These are phyloP conservation scores for Pestalotiopsis sp. DNA, from an alignment of 2,329 filamentous ascomycete species.

Conservation along the genomic window DNA sequence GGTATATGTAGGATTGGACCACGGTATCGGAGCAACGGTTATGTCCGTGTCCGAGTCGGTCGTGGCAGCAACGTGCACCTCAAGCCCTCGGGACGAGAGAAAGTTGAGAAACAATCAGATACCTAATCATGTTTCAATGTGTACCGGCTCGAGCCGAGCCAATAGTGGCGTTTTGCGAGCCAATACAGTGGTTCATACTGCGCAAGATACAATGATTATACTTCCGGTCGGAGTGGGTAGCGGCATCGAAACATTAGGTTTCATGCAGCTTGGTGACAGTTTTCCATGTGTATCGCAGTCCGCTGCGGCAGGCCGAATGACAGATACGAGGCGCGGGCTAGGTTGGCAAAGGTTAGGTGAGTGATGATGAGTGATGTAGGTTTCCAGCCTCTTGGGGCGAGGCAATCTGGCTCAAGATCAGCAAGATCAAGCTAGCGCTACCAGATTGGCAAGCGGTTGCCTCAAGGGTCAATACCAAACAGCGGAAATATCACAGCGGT, in stretches of 20 bases:
- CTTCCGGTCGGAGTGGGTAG: neutral
- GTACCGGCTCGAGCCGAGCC: neutral
- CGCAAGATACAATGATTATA: neutral
- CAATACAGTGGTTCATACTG: too few relatives aligned
- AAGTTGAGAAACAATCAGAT: neutral
- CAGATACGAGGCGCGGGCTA: too few relatives aligned
- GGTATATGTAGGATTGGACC: neutral
- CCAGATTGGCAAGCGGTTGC: neutral
- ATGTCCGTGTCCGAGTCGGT: neutral
- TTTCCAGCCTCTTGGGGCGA: too few relatives aligned
- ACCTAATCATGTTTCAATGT: neutral
- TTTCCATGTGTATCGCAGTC: neutral
- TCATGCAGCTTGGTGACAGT: neutral
- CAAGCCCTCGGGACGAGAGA: neutral
- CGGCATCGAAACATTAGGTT: neutral
- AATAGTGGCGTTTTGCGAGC: neutral
- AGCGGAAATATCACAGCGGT: neutral
- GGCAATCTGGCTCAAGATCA: too few relatives aligned
- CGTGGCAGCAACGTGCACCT: neutral
- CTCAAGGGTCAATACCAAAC: neutral
- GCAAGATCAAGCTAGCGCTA: neutral
- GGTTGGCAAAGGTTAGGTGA: too few relatives aligned
- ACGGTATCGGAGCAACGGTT: neutral
- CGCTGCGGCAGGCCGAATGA: too few relatives aligned
- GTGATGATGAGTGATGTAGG: too few relatives aligned